Conservation (phyloP, 2,329 filamentous ascomycete genomes). For the Chrysosporium keratinophilum region DNA sequence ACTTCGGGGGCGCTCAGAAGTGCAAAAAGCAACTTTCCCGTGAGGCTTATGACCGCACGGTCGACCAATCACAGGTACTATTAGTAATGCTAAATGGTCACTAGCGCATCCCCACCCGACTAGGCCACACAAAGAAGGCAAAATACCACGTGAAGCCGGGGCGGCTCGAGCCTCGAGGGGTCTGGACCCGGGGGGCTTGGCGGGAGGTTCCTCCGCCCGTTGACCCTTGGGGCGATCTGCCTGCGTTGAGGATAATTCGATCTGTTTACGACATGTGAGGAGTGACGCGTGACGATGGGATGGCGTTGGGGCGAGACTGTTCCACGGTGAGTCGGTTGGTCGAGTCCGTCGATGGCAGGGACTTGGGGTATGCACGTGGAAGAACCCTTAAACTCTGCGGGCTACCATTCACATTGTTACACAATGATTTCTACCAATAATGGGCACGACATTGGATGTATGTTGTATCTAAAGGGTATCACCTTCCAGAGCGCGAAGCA, state of each 20-base stretch:
- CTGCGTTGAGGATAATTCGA: not conserved
- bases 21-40: constrained; percentile 1
- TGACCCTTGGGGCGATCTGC: constrained; percentile 1
- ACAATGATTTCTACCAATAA: not conserved
- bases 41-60: not conserved
- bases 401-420: not conserved
- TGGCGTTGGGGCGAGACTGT: not conserved
- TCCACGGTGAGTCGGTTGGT: not conserved
- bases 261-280: not conserved
- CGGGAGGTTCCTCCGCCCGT: not conserved
- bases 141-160: constrained; percentile 6
- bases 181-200: constrained; percentile 6
- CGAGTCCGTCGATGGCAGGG: not conserved
- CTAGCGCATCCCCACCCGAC: not conserved
- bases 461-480: no score
- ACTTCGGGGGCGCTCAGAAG: constrained; percentile 5
- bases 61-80: constrained; percentile 1
- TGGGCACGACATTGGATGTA: no score
- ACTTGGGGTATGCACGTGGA: not conserved
- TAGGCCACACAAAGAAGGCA: constrained; percentile 8
- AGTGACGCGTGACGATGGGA: not conserved
- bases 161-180: not conserved
- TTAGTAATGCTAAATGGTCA: constrained; percentile 2
- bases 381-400: not conserved
- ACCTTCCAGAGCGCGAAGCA: no score